Evolutionary conservation across 495 filamentous ascomycete species (phyloP).

Genomic region (Xylaria flabelliformis): DNA sequence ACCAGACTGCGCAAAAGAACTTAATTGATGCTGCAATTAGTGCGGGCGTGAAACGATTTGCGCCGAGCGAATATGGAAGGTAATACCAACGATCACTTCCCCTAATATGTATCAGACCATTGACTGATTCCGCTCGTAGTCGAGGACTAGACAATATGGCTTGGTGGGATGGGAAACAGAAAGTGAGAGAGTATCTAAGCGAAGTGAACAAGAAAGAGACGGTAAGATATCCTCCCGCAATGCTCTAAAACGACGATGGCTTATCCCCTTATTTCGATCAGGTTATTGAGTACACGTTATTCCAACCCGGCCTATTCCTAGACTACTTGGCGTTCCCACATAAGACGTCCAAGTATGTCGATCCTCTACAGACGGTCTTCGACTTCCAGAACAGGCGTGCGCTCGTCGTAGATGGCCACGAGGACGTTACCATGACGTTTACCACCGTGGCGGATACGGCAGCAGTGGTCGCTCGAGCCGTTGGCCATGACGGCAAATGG

Average conservation of each 20-base stretch:
- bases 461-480: conserved; percentile 52
- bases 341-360: conserved; percentile 57
- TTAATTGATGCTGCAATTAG: conserved; percentile 59
- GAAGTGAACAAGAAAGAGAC: conserved; percentile 58
- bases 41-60: conserved; percentile 60
- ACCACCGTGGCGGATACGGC: conserved; percentile 57
- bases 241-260: neutral
- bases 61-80: conserved; percentile 58
- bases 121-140: conserved; percentile 24
- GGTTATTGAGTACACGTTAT: conserved; percentile 65
- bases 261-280: conserved; percentile 31
- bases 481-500: conserved; percentile 64
- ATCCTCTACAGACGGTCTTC: conserved; percentile 45
- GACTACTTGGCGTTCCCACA: conserved; percentile 61
- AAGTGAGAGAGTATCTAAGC: conserved; percentile 55
- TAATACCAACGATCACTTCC: conserved; percentile 13
- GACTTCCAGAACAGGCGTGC: conserved; percentile 58
- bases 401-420: conserved; percentile 54
- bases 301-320: conserved; percentile 61
- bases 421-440: conserved; percentile 51
- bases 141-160: conserved; percentile 41
- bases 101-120: neutral
- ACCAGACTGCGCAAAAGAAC: conserved; percentile 48
- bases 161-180: conserved; percentile 59
- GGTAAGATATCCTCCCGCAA: conserved; percentile 34